Conservation (phyloP, 208 protist species). For the Tritrichomonas musculus region DNA sequence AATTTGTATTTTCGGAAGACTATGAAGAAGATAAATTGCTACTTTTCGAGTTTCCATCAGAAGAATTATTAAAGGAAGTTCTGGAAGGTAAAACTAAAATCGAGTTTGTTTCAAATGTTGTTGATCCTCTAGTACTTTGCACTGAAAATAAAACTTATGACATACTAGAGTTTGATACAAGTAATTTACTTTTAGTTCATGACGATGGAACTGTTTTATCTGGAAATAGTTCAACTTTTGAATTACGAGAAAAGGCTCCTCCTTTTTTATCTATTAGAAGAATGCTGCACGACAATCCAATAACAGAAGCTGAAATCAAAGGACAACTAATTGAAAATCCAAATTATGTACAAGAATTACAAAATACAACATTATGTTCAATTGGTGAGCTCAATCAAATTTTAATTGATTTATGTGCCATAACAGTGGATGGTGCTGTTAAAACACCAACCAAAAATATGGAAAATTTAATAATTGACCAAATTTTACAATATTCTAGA, state of each 20-base stretch:
- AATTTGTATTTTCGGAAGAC: background rate
- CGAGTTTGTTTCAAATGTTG: background rate
- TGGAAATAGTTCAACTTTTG: background rate
- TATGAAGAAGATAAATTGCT: background rate
- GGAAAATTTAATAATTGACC: background rate
- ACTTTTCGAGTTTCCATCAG: background rate
- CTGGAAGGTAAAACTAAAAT: background rate
- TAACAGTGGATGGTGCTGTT: background rate
- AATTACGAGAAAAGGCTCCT: background rate
- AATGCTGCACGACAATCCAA: background rate
- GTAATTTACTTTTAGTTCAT: background rate
- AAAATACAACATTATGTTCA: background rate
- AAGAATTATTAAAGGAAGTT: background rate
- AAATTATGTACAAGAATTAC: background rate
- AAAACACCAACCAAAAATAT: background rate
- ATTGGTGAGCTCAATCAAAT: background rate
- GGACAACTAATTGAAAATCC: background rate
- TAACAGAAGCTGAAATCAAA: background rate
- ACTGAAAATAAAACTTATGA: background rate
- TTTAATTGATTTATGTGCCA: background rate
- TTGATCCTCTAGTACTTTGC: background rate
- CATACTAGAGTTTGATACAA: conserved; percentile 15
- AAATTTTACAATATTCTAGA: background rate
- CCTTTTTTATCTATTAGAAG: background rate
- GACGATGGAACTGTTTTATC: background rate